Evolutionary conservation across 257 asterid species (phyloP).

Genomic region (Lantana camara): DNA sequence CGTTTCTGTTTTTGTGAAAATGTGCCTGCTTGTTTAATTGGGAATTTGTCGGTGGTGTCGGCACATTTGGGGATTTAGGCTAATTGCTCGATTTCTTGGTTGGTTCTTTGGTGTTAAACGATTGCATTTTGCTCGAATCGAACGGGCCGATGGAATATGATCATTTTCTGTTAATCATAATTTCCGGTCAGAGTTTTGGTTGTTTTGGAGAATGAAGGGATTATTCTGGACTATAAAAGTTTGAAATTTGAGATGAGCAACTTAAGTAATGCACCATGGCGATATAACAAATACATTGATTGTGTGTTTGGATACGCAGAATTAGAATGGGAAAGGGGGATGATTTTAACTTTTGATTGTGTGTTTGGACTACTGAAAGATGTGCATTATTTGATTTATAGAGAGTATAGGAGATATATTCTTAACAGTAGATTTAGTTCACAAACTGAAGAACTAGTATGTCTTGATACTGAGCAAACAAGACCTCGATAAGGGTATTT

Average conservation of each 20-base stretch:
- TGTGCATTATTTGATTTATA: neutral
- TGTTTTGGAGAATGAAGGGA: conserved; percentile 1
- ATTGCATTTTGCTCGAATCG: neutral
- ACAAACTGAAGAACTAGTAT: neutral
- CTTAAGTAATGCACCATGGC: neutral
- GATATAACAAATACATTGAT: neutral
- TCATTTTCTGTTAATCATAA: neutral
- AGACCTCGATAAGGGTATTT: no score
- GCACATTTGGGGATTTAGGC: neutral
- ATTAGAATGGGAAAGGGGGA: conserved; percentile 3
- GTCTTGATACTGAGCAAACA: no score
- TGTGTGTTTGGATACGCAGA: conserved; percentile 1
- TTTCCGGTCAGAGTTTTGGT: neutral
- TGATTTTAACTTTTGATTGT: no score
- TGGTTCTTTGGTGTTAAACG: conserved; percentile 13
- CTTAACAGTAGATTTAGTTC: neutral
- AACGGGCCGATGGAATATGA: neutral
- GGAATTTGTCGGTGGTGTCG: neutral
- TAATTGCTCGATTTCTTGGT: conserved; percentile 11
- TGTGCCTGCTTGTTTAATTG: conserved; percentile 26
- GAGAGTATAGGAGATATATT: neutral
- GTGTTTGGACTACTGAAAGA: conserved; percentile 7
- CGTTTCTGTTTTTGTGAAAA: neutral
- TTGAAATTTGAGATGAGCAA: conserved; percentile 6
- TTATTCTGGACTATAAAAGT: neutral